A percentile compares a stretch with the other conserved stretches of the same genome.
Evolutionary conservation across 1,139 yeast species (phyloP).

Genomic region (Pichia sp.): DNA sequence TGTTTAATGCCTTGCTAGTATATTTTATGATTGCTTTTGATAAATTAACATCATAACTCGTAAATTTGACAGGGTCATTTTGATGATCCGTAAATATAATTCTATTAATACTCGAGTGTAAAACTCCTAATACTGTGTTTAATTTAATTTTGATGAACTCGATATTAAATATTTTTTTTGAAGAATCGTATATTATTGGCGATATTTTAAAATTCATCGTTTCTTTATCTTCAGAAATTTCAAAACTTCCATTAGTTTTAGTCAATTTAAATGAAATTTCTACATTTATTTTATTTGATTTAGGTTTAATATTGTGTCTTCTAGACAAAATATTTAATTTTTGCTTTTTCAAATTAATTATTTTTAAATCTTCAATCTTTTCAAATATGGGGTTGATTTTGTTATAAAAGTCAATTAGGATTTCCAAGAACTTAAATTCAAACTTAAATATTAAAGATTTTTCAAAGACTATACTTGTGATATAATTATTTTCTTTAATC

Average conservation of each 20-base stretch:
- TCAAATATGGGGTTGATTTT: constrained; percentile 1
- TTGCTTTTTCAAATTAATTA: background rate
- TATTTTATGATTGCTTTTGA: constrained; percentile 3
- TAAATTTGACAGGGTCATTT: constrained; percentile 1
- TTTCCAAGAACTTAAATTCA: constrained; percentile 19
- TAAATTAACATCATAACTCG: constrained; percentile 5
- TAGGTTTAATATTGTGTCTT: background rate
- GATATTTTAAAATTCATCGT: background rate
- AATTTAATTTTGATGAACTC: background rate
- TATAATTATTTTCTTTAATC: constrained; percentile 23
- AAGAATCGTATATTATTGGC: constrained; percentile 1
- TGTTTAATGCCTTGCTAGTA: background rate
- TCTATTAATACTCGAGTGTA: background rate
- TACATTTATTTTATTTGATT: background rate
- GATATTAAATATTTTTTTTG: background rate
- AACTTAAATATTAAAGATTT: constrained; percentile 37
- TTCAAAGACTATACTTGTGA: constrained; percentile 39
- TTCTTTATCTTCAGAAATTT: constrained; percentile 2
- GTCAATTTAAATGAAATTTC: background rate
- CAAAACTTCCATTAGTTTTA: background rate
- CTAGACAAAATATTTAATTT: background rate
- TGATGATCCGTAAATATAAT: constrained; percentile 1
- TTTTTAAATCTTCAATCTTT: constrained; percentile 2
- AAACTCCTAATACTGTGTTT: background rate
- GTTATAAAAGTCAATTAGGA: background rate